These are phyloP conservation scores for Xylaria sp. DNA, from an alignment of 2,329 filamentous ascomycete genomes.

Conservation along the genomic window DNA sequence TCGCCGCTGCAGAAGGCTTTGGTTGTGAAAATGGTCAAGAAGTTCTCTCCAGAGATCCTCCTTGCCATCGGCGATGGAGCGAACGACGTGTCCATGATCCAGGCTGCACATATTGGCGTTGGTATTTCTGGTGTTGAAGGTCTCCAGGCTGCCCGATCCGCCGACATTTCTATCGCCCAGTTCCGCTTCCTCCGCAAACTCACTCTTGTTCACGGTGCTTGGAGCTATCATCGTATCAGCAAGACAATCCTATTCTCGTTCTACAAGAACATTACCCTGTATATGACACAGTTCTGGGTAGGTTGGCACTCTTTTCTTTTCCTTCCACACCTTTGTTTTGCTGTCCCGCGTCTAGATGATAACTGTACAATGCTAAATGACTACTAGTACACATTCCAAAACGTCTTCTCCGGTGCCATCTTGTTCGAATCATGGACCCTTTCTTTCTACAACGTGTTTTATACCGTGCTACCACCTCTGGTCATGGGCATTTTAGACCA, in stretches of 20 bases:
- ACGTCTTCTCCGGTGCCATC: conserved; percentile 94
- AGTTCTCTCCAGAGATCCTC: conserved; percentile 85
- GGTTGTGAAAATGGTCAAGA: conserved; percentile 97
- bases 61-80: conserved; percentile 96
- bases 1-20: conserved; percentile 96
- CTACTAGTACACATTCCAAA: conserved; percentile 88
- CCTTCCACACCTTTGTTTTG: background rate
- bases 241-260: conserved; percentile 98
- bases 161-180: conserved; percentile 93
- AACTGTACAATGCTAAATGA: conserved; percentile 33
- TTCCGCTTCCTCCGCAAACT: conserved; percentile 95
- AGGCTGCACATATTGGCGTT: conserved; percentile 95
- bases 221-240: conserved; percentile 96
- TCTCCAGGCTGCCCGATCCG: conserved; percentile 92
- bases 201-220: conserved; percentile 90
- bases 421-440: conserved; percentile 99
- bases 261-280: conserved; percentile 98
- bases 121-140: conserved; percentile 97
- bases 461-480: conserved; percentile 90
- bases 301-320: conserved; percentile 39
- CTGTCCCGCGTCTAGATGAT: background rate
- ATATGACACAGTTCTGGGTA: conserved; percentile 99
- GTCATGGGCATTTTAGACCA: conserved; percentile 97
- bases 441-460: conserved; percentile 99
- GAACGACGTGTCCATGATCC: conserved; percentile 99